Percentiles rank a stretch among this genome's conserved stretches.
phyloP scores from a whole-genome alignment of 768 basidiomycete genomes.

The Peribolospora kevripleyi region DNA sequence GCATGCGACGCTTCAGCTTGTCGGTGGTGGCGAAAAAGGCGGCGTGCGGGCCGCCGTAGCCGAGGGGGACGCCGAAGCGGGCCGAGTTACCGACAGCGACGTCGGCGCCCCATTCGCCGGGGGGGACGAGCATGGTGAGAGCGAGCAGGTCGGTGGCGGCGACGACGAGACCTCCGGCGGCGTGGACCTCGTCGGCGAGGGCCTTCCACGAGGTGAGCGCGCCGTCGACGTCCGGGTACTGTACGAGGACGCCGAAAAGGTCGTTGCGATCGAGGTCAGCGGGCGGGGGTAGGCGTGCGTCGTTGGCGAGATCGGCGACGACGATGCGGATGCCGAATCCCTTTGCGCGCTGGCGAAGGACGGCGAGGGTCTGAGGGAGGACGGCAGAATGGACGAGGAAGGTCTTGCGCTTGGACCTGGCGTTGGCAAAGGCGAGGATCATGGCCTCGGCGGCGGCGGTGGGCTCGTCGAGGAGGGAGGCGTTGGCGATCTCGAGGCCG shows the following conservation, averaged over 20 bases:
- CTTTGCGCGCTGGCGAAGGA: constrained; percentile 69
- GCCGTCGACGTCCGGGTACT: constrained; percentile 84
- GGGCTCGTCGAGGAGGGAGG: constrained; percentile 69
- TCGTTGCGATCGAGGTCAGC: constrained; percentile 23
- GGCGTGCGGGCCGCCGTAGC: constrained; percentile 93
- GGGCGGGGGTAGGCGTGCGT: constrained; percentile 15
- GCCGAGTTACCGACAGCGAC: constrained; percentile 85
- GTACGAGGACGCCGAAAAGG: constrained; percentile 66
- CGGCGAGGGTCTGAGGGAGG: constrained; percentile 66
- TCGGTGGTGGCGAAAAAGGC: constrained; percentile 93
- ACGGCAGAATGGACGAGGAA: constrained; percentile 71
- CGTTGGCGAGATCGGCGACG: constrained; percentile 36
- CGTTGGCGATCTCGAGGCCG: constrained; percentile 83
- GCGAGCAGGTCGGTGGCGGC: constrained; percentile 83
- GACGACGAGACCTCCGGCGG: constrained; percentile 50
- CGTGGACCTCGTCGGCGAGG: constrained; percentile 45
- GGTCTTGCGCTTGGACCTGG: constrained; percentile 45
- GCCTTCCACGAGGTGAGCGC: constrained; percentile 44
- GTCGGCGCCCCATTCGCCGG: constrained; percentile 97
- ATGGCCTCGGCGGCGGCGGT: constrained; percentile 62
- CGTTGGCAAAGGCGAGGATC: constrained; percentile 61
- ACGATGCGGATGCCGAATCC: constrained; percentile 74
- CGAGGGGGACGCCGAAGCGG: constrained; percentile 84
- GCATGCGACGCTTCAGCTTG: constrained; percentile 86
- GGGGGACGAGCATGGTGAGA: constrained; percentile 72